Conservation (phyloP, 805 yeast species). For the Danielia reshetovae region DNA sequence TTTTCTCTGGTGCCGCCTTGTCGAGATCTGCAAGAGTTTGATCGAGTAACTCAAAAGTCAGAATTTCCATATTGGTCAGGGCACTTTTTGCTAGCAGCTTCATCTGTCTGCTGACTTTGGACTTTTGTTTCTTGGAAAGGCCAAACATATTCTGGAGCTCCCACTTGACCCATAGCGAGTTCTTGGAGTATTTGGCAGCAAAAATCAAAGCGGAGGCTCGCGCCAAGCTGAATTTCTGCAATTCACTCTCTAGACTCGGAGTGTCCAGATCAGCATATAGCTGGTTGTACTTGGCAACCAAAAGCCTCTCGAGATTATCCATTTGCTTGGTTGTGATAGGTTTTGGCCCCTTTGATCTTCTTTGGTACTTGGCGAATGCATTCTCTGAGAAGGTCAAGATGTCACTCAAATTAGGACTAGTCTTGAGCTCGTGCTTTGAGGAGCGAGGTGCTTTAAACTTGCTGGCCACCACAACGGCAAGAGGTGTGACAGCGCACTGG, state of each 20-base stretch:
- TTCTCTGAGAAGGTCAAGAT: slow-evolving; percentile 1
- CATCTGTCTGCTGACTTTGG: not conserved
- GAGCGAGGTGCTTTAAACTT: slow-evolving; percentile 19
- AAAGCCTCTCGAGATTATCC: not conserved
- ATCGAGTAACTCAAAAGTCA: no score
- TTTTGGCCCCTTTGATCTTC: not conserved
- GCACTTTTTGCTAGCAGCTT: not conserved
- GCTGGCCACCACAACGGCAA: slow-evolving; percentile 14
- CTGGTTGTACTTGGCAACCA: slow-evolving; percentile 2
- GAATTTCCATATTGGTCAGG: no score
- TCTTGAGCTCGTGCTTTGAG: not conserved
- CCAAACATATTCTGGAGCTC: slow-evolving; percentile 28
- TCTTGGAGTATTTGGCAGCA: slow-evolving; percentile 25
- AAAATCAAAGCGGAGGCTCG: slow-evolving; percentile 25
- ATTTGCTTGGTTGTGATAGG: slow-evolving; percentile 15
- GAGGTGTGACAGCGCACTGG: slow-evolving; percentile 11
- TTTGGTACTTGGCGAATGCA: not conserved
- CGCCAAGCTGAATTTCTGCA: slow-evolving; percentile 7
- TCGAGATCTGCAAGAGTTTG: no score
- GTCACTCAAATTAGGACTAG: slow-evolving; percentile 8
- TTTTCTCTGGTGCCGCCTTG: no score
- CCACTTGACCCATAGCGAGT: slow-evolving; percentile 27
- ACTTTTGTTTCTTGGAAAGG: slow-evolving; percentile 6
- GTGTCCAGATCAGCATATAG: slow-evolving; percentile 8
- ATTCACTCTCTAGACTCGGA: slow-evolving; percentile 6